Evolutionary conservation across 371 early-diverging fungal genomes (phyloP), one percentile per base, ranked within the genome.

Genomic region (Apophysomyces ossiformis): DNA sequence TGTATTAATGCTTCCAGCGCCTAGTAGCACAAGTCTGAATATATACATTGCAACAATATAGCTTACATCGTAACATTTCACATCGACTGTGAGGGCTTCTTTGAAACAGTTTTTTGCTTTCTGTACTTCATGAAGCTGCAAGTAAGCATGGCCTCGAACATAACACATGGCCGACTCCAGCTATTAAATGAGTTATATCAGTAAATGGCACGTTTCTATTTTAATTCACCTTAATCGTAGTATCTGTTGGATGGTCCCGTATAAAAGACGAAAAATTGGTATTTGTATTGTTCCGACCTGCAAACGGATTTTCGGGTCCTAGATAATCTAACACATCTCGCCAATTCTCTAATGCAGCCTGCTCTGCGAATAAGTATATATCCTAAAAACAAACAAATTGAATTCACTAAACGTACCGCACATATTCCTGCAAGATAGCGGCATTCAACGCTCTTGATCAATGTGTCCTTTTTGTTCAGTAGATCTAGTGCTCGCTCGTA

Each of bases 121-220:
- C 5, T 68, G 74, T 6, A 82, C 63, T 47, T 90, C 82, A 11
- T 79, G 76, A 37, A 79, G 63, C n/a, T 85, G 71, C 21, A 87
- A 69, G 64, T 81, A 87, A 2, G 86, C 85, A 18, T 78, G 63
- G 41, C 92, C 93, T 62, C 88, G 77, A 6, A 89, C 79, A 69
- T 83, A 89, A 46, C 84, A 87, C 81, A 90, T 82, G 8, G 82
- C 74, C n/a, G 92, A 78, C 69, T 87, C 88, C 37, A 88, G 68
- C 86, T 90, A 68, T 4, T 69, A 11, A 41, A 41, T 13, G 11
- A 13, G 54, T 56, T 38, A n/a, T 37, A 36, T 36, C 6, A 15
- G n/a, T 46, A 26, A 36, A 12, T 43, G 69, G 7, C 4, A 16
- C 50, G 60, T 37, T 41, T 43, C 41, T 21, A 15, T 32, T n/a